Percentiles rank a stretch among this genome's conserved stretches.
These are phyloP conservation scores for Phyllosticta paracitricarpa DNA, from an alignment of 2,329 filamentous ascomycete species.

Conservation along the genomic window DNA sequence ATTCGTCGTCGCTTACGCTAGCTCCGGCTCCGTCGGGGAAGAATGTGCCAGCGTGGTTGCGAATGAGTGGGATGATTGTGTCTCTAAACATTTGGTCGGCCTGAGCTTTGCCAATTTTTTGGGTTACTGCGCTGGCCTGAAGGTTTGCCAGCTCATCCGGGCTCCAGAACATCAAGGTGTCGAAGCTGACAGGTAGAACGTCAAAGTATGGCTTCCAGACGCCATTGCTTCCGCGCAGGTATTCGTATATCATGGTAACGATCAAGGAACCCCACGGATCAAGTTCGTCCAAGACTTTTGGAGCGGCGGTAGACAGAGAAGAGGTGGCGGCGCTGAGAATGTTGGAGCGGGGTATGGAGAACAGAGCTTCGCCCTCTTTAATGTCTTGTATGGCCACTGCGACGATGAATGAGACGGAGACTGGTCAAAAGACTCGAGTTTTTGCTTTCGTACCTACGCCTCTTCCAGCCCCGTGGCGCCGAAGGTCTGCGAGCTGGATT, in stretches of 20 bases:
- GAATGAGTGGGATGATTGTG: conserved; percentile 45
- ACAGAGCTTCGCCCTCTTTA: conserved; percentile 63
- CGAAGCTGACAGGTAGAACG: conserved; percentile 60
- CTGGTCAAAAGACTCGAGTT: background rate
- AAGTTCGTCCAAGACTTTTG: conserved; percentile 20
- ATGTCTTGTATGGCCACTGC: conserved; percentile 64
- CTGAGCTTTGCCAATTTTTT: conserved; percentile 64
- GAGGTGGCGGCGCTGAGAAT: conserved; percentile 70
- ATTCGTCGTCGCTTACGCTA: conserved; percentile 31
- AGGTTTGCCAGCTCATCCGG: conserved; percentile 59
- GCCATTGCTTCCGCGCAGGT: conserved; percentile 48
- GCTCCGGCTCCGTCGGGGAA: conserved; percentile 25
- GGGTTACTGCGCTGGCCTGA: conserved; percentile 64
- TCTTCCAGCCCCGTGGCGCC: conserved; percentile 46
- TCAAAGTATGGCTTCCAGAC: conserved; percentile 70
- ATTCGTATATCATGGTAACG: conserved; percentile 71
- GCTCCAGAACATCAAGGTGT: conserved; percentile 88
- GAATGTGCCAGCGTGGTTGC: conserved; percentile 27
- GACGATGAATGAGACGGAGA: background rate
- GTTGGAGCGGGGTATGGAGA: conserved; percentile 62
- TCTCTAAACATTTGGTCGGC: conserved; percentile 61
- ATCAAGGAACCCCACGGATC: conserved; percentile 52
- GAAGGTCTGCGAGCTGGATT: conserved; percentile 48
- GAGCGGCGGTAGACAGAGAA: conserved; percentile 47
- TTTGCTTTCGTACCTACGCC: conserved; percentile 47